Base-by-base conservation (phyloP, 495 filamentous ascomycete species). In the Penicillium robsamsonii region DNA sequence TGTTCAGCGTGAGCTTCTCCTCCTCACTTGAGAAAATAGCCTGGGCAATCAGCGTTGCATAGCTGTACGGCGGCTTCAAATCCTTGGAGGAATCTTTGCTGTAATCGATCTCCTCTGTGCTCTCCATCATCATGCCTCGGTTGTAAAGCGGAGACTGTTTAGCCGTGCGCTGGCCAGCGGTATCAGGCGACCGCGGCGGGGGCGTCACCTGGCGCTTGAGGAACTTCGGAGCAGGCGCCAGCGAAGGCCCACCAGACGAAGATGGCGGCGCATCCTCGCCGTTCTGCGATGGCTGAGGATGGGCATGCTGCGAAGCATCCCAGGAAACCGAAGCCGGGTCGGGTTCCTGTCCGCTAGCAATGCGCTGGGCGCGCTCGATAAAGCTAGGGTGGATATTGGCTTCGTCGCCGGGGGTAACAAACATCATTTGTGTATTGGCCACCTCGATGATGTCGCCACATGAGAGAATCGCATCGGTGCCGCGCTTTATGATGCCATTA, bases 21-120 rank as follows among this genome's bases (percentile, higher is more conserved):
- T 96, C 92, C 5, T 83, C 77, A 24, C 85, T 90, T 27, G 84
- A 85, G 53, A 96, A 83, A 52, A 98, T 96, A 2, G 94, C 95
- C 71, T 96, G 92, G 11, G 90, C 92, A 67, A 98, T 98, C 77
- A 98, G 81, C 64, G 94, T 87, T n/a, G 94, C 91, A 71, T 98
- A 98, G 70, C 92, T 97, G 73, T 87, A 95, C 33, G 89, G 87
- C 11, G 94, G 94, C 70, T 98, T 98, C 65, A 96, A 79, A 59
- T 97, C 91, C 65, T 87, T 87, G 53, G 88, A 85, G 17, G 82
- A 79, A 53, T 97, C 92, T 35, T 84, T 77, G 58, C 88, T 89
- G 65, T 96, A 88, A 71, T 98, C 92, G 54, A 97, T 85, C 58
- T 87, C 84, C 58, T 91, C 87, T 0, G 84, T 86, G 24, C 83